Evolutionary conservation across 2,329 filamentous ascomycete genomes (phyloP).

Genomic region (Fusarium beomiforme): DNA sequence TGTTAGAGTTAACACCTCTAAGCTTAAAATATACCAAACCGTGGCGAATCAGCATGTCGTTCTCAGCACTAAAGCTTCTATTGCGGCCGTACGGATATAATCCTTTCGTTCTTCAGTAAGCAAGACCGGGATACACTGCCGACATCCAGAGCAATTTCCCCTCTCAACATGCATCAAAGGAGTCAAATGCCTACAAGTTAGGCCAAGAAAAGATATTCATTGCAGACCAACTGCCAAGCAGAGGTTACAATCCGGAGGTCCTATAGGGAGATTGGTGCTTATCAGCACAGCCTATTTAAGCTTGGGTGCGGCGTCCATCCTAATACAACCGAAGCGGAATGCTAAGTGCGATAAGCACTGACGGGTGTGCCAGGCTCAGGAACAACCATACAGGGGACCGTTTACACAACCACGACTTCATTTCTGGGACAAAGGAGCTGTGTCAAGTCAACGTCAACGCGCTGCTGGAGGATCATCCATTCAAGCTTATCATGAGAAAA

Average conservation of each 20-base stretch:
- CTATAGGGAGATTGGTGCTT: constrained; percentile 37
- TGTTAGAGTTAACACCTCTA: constrained; percentile 2
- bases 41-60: background rate
- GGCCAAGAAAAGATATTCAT: constrained; percentile 30
- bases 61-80: background rate
- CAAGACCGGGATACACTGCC: background rate
- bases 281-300: constrained; percentile 39
- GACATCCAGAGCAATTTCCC: background rate
- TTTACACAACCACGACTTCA: background rate
- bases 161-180: background rate
- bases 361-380: constrained; percentile 24
- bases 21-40: constrained; percentile 5
- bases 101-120: background rate
- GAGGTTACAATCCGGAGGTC: constrained; percentile 13
- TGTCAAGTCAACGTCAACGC: background rate
- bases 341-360: constrained; percentile 32
- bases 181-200: background rate
- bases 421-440: background rate
- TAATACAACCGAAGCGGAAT: constrained; percentile 27
- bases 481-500: constrained; percentile 5
- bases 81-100: constrained; percentile 5
- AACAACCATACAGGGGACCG: constrained; percentile 17
- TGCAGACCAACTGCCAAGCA: constrained; percentile 35
- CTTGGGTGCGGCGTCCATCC: constrained; percentile 34
- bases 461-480: background rate